Percentiles rank a stretch among this genome's conserved stretches.
phyloP scores from a whole-genome alignment of 164 flowering plant genomes.

The Magnolia sinica region DNA sequence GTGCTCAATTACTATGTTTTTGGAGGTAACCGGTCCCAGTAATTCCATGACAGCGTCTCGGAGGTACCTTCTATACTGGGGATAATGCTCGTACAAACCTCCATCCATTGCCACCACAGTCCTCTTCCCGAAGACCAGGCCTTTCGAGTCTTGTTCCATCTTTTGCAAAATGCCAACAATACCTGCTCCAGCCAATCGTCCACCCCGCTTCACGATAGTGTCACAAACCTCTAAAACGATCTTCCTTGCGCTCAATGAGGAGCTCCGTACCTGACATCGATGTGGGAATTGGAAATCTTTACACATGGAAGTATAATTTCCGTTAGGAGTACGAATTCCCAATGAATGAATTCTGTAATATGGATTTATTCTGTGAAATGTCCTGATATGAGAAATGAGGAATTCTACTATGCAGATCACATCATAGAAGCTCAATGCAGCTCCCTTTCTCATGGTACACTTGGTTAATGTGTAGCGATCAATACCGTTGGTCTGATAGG shows the following conservation, averaged over 20 bases:
- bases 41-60: conserved; percentile 67
- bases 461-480: neutral
- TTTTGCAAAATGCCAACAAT: conserved; percentile 85
- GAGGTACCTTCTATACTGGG: conserved; percentile 65
- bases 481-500: neutral
- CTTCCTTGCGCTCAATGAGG: conserved; percentile 44
- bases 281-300: too few relatives aligned
- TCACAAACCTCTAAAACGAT: conserved; percentile 64
- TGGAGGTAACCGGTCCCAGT: conserved; percentile 54
- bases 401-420: neutral
- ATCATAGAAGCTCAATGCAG: neutral
- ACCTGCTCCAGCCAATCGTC: conserved; percentile 86
- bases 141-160: conserved; percentile 67
- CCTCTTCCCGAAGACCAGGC: conserved; percentile 54
- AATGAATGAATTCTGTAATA: neutral
- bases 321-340: neutral
- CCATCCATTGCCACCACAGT: conserved; percentile 94
- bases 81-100: conserved; percentile 73
- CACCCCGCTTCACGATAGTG: conserved; percentile 69
- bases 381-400: neutral
- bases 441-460: neutral
- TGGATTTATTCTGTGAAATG: too few relatives aligned
- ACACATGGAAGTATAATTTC: too few relatives aligned
- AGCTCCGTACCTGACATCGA: conserved; percentile 31
- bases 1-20: conserved; percentile 62